Conservation (phyloP, 1,139 yeast species). For the Kurtzmaniella quercitrusa region DNA sequence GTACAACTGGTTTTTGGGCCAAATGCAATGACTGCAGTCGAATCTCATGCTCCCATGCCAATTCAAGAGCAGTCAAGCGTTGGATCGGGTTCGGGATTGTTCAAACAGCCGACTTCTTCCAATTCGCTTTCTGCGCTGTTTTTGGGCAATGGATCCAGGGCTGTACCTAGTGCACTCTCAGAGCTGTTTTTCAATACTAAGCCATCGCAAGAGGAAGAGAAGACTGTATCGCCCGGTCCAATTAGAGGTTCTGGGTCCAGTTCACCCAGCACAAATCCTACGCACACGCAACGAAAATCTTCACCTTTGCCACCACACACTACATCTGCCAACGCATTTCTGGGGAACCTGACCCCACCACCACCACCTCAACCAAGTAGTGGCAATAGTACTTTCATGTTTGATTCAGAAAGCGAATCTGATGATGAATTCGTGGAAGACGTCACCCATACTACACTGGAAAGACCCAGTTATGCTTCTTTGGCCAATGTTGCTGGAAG, state of each 20-base stretch:
- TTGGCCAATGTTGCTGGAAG: constrained; percentile 52
- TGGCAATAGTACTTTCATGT: constrained; percentile 22
- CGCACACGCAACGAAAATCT: constrained; percentile 31
- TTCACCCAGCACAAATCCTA: not conserved
- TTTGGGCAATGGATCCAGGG: constrained; percentile 19
- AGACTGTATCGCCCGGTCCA: not conserved
- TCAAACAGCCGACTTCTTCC: constrained; percentile 42
- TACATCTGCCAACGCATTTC: constrained; percentile 42
- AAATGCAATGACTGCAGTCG: constrained; percentile 19
- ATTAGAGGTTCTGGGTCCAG: not conserved
- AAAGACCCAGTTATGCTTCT: constrained; percentile 32
- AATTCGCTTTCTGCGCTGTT: constrained; percentile 33
- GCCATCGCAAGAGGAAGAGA: not conserved
- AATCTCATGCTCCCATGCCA: constrained; percentile 1
- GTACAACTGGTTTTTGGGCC: constrained; percentile 42
- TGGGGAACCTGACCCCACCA: constrained; percentile 27
- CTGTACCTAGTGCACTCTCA: constrained; percentile 13
- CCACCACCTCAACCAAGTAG: constrained; percentile 8
- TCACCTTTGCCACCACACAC: constrained; percentile 46
- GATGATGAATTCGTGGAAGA: constrained; percentile 26
- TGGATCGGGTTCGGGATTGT: constrained; percentile 12
- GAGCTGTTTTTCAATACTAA: constrained; percentile 16
- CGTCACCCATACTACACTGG: constrained; percentile 5
- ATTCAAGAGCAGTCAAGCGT: not conserved
- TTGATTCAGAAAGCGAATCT: constrained; percentile 31